Evolutionary conservation across 2,329 filamentous ascomycete species (phyloP).

Genomic region (Sporothrix luriei): DNA sequence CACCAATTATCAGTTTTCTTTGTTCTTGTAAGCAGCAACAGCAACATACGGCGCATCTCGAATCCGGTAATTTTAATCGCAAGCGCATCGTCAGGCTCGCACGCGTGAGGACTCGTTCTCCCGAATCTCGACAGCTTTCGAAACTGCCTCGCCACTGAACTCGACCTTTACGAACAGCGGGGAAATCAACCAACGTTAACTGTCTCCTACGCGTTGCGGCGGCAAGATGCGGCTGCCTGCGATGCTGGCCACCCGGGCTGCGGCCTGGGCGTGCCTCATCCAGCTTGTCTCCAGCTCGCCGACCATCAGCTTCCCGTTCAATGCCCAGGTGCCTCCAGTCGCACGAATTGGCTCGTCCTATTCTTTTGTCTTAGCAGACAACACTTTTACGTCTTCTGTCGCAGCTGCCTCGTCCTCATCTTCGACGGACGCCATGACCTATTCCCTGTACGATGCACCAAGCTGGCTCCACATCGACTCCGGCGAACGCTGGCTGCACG

Average conservation of each 20-base stretch:
- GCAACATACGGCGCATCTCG: slow-evolving; percentile 6
- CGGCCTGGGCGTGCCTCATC: slow-evolving; percentile 31
- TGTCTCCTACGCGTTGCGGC: not conserved
- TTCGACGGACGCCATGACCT: slow-evolving; percentile 56
- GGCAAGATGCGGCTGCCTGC: slow-evolving; percentile 29
- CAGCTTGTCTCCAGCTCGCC: slow-evolving; percentile 44
- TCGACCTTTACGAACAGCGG: not conserved
- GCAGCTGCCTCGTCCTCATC: slow-evolving; percentile 51
- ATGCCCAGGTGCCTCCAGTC: slow-evolving; percentile 80
- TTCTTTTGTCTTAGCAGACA: slow-evolving; percentile 69
- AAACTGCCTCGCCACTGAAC: not conserved
- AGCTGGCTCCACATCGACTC: slow-evolving; percentile 75
- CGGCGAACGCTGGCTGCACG: slow-evolving; percentile 65
- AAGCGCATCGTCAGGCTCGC: not conserved
- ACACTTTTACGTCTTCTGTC: slow-evolving; percentile 65
- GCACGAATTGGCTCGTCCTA: slow-evolving; percentile 70
- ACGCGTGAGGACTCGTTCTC: not conserved
- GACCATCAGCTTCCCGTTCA: slow-evolving; percentile 68
- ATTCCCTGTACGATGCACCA: slow-evolving; percentile 67
- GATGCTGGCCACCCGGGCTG: slow-evolving; percentile 27
- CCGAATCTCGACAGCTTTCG: not conserved
- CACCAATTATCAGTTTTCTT: not conserved
- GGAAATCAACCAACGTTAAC: not conserved
- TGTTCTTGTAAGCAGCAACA: not conserved
- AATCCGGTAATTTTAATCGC: not conserved